Conservation (phyloP, 2,329 filamentous ascomycete genomes). For the Aureobasidium lini region DNA sequence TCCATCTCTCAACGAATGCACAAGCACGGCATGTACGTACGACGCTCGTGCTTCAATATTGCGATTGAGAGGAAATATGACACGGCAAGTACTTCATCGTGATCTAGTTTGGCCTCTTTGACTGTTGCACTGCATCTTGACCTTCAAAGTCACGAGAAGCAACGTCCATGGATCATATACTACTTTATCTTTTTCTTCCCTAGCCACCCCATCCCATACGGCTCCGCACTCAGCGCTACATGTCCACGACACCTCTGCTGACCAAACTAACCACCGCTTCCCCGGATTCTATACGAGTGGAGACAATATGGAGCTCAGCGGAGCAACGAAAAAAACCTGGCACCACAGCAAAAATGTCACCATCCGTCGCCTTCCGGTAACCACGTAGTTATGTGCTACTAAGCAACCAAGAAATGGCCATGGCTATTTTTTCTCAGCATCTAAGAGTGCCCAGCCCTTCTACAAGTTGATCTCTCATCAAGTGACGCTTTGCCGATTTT, state of each 20-base stretch:
- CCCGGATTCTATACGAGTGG: not conserved
- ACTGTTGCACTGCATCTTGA: not conserved
- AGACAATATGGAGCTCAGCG: not conserved
- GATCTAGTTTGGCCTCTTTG: not conserved
- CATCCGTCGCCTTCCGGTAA: not conserved
- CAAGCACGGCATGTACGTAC: not conserved
- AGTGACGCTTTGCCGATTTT: no score
- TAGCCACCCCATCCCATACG: not conserved
- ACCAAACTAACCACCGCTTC: not conserved
- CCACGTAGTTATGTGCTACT: not conserved
- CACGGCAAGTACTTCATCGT: not conserved
- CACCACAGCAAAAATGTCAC: not conserved
- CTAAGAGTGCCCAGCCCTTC: not conserved
- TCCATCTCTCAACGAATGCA: not conserved
- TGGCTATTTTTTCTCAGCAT: not conserved
- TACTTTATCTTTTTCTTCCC: not conserved
- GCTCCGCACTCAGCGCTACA: not conserved
- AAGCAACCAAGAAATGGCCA: not conserved
- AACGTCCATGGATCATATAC: not conserved
- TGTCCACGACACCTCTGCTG: not conserved
- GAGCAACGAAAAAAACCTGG: constrained; percentile 1
- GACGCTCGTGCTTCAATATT: not conserved
- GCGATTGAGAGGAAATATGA: not conserved
- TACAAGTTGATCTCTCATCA: not conserved
- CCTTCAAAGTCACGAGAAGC: not conserved